A percentile compares a stretch with the other conserved stretches of the same genome.
Conservation (phyloP, 164 flowering plant genomes). For the Vitis rupestris region DNA sequence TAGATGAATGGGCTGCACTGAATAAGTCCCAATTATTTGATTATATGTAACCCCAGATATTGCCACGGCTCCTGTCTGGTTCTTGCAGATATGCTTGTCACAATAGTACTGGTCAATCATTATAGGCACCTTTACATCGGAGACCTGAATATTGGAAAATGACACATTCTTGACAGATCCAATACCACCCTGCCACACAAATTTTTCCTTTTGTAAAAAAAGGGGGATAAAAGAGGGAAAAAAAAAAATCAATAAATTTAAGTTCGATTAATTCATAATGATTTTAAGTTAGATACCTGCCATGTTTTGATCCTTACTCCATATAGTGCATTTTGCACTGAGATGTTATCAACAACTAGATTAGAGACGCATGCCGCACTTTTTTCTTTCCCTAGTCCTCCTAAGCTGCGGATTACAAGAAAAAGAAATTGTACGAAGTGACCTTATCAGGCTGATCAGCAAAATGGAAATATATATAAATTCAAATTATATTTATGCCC, state of each 20-base stretch:
- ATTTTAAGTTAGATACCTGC: constrained; percentile 38
- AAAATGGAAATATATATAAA: too few species aligned
- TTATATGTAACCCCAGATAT: constrained; percentile 56
- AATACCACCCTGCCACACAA: constrained; percentile 57
- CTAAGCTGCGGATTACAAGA: constrained; percentile 41
- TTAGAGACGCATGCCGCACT: constrained; percentile 64
- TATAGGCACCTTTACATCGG: constrained; percentile 64
- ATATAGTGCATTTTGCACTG: constrained; percentile 39
- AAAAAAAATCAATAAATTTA: too few species aligned
- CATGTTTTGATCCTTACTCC: constrained; percentile 78
- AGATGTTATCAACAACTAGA: constrained; percentile 48
- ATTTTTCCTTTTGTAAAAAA: background rate
- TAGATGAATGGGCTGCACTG: constrained; percentile 58
- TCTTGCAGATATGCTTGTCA: constrained; percentile 64
- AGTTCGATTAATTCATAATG: background rate
- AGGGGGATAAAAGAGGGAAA: background rate
- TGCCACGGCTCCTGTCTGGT: constrained; percentile 72
- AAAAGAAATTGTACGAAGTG: background rate
- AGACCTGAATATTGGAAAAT: constrained; percentile 67
- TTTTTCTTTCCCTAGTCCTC: constrained; percentile 81
- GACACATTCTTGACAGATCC: constrained; percentile 67
- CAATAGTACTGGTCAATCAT: constrained; percentile 88
- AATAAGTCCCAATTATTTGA: constrained; percentile 61
- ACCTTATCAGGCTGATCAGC: too few species aligned
- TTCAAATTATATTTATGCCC: too few species aligned